phyloP scores from a whole-genome alignment of 495 filamentous ascomycete genomes.

The Podospora pseudoanserina region DNA sequence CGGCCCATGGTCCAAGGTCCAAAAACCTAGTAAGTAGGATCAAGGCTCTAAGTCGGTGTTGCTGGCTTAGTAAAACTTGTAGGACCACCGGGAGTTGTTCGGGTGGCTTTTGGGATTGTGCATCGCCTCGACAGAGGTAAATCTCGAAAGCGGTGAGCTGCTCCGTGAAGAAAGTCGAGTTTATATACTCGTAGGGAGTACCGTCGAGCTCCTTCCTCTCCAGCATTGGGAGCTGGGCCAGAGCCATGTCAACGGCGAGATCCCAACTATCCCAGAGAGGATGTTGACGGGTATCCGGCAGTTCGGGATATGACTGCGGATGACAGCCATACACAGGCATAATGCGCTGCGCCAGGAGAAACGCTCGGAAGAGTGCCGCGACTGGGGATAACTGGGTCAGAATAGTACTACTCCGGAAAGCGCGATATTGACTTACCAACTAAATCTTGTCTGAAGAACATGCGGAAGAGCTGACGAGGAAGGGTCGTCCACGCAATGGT shows the following conservation, averaged over 20 bases:
- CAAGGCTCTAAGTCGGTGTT: constrained; percentile 86
- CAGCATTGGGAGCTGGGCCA: constrained; percentile 84
- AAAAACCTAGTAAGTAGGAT: constrained; percentile 92
- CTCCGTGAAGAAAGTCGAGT: constrained; percentile 94
- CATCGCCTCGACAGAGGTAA: constrained; percentile 80
- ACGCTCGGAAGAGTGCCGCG: constrained; percentile 93
- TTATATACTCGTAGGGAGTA: constrained; percentile 82
- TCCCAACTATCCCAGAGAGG: constrained; percentile 98
- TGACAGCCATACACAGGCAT: constrained; percentile 95
- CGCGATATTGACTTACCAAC: constrained; percentile 51
- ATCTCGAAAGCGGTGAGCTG: constrained; percentile 97
- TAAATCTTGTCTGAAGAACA: constrained; percentile 94
- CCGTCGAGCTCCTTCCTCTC: constrained; percentile 67
- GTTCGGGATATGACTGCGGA: constrained; percentile 79
- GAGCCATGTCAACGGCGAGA: constrained; percentile 89
- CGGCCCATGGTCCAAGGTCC: constrained; percentile 95
- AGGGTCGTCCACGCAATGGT: constrained; percentile 98
- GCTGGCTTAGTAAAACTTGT: constrained; percentile 92
- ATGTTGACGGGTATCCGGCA: constrained; percentile 89
- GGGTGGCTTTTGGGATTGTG: constrained; percentile 76
- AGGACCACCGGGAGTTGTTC: constrained; percentile 95
- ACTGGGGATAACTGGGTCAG: constrained; percentile 41
- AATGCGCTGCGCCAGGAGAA: constrained; percentile 87
- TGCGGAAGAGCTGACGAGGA: constrained; percentile 84
- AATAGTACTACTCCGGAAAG: not conserved